Conservation (phyloP, 2,329 filamentous ascomycete genomes). For the Fusarium setosum region DNA sequence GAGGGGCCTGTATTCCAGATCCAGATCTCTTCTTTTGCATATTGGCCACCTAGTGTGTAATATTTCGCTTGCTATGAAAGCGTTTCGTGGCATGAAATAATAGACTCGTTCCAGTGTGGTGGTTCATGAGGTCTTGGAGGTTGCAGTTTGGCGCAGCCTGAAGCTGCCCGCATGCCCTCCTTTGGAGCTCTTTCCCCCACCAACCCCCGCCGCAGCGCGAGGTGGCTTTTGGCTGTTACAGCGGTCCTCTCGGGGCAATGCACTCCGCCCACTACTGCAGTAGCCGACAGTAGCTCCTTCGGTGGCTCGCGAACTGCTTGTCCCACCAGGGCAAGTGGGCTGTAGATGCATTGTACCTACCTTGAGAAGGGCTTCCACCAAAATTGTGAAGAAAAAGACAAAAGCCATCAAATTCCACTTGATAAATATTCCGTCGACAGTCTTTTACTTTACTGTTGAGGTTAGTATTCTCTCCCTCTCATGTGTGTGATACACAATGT, state of each 20-base stretch:
- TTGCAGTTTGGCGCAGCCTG: constrained; percentile 1
- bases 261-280: constrained; percentile 41
- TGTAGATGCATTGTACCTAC: constrained; percentile 19
- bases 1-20: neutral
- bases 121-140: neutral
- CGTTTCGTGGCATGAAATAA: neutral
- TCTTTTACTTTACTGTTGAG: neutral
- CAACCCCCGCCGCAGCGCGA: constrained; percentile 34
- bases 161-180: constrained; percentile 26
- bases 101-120: neutral
- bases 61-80: neutral
- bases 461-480: neutral
- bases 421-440: constrained; percentile 2
- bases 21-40: neutral
- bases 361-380: constrained; percentile 6
- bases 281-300: constrained; percentile 37
- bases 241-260: constrained; percentile 40
- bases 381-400: neutral
- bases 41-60: neutral
- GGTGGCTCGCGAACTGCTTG: constrained; percentile 30
- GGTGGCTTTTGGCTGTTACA: constrained; percentile 31
- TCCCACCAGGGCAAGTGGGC: constrained; percentile 10
- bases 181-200: constrained; percentile 38
- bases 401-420: neutral
- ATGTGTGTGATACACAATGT: constrained; percentile 4